These are phyloP conservation scores for Dryadomyces quercus-mongolicae DNA, from an alignment of 2,329 filamentous ascomycete genomes.

Conservation along the genomic window DNA sequence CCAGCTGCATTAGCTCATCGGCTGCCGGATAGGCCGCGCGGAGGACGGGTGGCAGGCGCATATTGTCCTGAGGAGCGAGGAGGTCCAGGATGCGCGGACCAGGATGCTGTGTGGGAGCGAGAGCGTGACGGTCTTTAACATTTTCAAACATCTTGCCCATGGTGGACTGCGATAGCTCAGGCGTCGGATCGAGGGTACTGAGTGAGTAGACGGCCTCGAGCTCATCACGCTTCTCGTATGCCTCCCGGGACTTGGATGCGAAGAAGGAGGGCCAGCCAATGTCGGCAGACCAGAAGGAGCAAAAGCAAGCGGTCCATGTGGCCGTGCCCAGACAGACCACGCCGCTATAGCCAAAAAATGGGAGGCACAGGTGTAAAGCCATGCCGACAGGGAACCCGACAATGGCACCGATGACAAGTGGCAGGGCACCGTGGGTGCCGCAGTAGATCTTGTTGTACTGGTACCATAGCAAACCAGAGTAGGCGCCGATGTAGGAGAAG, in stretches of 20 bases:
- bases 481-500: slow-evolving; percentile 18
- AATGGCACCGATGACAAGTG: slow-evolving; percentile 30
- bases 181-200: slow-evolving; percentile 7
- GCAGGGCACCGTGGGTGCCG: slow-evolving; percentile 33
- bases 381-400: slow-evolving; percentile 31
- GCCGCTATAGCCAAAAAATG: slow-evolving; percentile 28
- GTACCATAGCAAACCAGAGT: slow-evolving; percentile 38
- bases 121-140: slow-evolving; percentile 4
- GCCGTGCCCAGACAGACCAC: slow-evolving; percentile 33
- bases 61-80: neutral
- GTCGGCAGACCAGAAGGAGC: slow-evolving; percentile 30
- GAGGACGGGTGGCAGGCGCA: neutral
- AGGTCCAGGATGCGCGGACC: slow-evolving; percentile 4
- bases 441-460: slow-evolving; percentile 41
- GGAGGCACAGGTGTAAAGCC: slow-evolving; percentile 25
- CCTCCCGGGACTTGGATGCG: neutral
- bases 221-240: neutral
- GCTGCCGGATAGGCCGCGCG: slow-evolving; percentile 1
- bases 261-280: slow-evolving; percentile 26
- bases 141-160: slow-evolving; percentile 21
- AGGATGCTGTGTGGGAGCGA: slow-evolving; percentile 8
- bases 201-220: neutral
- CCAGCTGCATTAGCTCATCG: slow-evolving; percentile 1
- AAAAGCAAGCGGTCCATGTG: slow-evolving; percentile 39
- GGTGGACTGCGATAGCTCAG: slow-evolving; percentile 9